A percentile compares a stretch with the other conserved stretches of the same genome.
Conservation (phyloP, 306 rosid species). For the Fagus crenata region DNA sequence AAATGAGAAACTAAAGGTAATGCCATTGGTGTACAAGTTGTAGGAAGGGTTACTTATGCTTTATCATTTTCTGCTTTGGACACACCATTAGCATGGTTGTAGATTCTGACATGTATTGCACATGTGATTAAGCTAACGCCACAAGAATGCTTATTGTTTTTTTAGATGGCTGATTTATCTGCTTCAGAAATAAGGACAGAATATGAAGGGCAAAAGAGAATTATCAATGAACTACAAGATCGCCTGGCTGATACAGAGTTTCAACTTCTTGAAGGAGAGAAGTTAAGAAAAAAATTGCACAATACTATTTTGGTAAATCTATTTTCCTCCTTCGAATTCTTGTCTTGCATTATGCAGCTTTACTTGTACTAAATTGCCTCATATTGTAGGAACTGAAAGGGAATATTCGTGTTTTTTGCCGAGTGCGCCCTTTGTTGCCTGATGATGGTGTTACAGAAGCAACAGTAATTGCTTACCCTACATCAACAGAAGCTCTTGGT, state of each 20-base stretch:
- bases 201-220: constrained; percentile 63
- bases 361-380: constrained; percentile 22
- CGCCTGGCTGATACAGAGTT: constrained; percentile 65
- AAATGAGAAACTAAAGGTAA: constrained; percentile 72
- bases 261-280: constrained; percentile 77
- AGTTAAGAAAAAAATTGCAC: constrained; percentile 73
- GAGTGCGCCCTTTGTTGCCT: constrained; percentile 86
- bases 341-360: not conserved
- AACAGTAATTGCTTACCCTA: constrained; percentile 68
- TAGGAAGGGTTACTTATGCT: constrained; percentile 1
- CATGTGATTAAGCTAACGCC: constrained; percentile 12
- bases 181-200: constrained; percentile 52
- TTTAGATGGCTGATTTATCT: constrained; percentile 66
- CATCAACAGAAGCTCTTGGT: constrained; percentile 75
- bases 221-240: constrained; percentile 51
- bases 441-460: constrained; percentile 65
- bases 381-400: constrained; percentile 79
- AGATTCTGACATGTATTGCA: not conserved
- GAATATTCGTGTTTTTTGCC: constrained; percentile 91
- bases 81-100: constrained; percentile 6
- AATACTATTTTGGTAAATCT: constrained; percentile 76
- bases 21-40: constrained; percentile 4
- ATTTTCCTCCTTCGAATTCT: not conserved
- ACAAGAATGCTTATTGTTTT: constrained; percentile 1
- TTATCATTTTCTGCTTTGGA: not conserved